A percentile compares a stretch with the other conserved stretches of the same genome.
phyloP scores from a whole-genome alignment of 2,329 filamentous ascomycete genomes.

The Diatrype stigma region DNA sequence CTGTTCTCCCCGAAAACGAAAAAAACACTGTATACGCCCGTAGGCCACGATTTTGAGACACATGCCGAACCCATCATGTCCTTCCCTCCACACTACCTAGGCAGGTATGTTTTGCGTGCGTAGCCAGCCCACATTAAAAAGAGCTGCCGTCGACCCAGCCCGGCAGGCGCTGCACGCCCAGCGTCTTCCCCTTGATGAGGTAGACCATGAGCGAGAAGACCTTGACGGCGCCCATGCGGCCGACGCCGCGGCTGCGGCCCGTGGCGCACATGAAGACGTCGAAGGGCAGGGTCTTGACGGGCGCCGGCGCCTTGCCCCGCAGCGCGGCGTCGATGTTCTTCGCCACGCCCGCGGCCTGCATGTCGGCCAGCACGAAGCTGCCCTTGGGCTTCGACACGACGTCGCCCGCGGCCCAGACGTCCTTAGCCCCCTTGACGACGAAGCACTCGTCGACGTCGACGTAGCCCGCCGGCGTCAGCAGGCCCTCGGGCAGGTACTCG shows the following conservation, averaged over 20 bases:
- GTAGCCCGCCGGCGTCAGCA: slow-evolving; percentile 41
- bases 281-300: slow-evolving; percentile 43
- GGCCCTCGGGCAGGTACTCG: slow-evolving; percentile 42
- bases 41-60: too few species aligned
- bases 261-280: slow-evolving; percentile 46
- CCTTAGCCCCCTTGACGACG: slow-evolving; percentile 38
- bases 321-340: slow-evolving; percentile 50
- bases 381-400: slow-evolving; percentile 45
- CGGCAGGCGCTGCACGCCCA: slow-evolving; percentile 40
- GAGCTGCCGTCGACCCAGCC: slow-evolving; percentile 46
- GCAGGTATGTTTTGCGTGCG: too few species aligned
- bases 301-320: slow-evolving; percentile 37
- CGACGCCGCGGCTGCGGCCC: slow-evolving; percentile 47
- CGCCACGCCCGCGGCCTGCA: slow-evolving; percentile 49
- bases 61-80: too few species aligned
- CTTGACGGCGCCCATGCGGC: slow-evolving; percentile 42
- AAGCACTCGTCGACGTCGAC: slow-evolving; percentile 48
- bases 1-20: too few species aligned
- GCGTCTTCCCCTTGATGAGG: slow-evolving; percentile 47
- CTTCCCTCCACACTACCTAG: too few species aligned
- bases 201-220: slow-evolving; percentile 49
- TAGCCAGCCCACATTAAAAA: slow-evolving; percentile 35
- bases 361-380: slow-evolving; percentile 41
- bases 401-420: slow-evolving; percentile 53
- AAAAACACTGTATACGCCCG: too few species aligned